Evolutionary conservation across 345 rosid species (phyloP), one percentile per base, ranked within the genome.

Genomic region (Moricandia moricandioides): DNA sequence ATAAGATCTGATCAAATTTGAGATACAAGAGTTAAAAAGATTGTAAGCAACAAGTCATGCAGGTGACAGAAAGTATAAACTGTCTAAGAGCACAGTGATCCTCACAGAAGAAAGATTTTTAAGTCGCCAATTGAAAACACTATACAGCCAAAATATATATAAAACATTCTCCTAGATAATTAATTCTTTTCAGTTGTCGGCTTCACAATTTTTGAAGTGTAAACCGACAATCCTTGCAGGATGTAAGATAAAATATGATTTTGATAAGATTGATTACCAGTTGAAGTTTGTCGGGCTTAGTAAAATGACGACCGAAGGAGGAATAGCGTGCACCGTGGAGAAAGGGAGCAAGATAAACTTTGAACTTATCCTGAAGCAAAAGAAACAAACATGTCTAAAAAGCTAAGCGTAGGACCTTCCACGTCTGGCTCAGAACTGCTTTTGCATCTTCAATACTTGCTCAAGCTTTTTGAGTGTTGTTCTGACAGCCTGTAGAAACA

Each of bases 231-330:
- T 24, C 49, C 47, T 56, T 70, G n/a, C 64, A 76, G 70, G 49
- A 62, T 70, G 58, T 54, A 59, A 16, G 33, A 24, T 71, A 18
- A 56, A 13, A 30, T 31, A 30, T 63, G 71, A 33, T 59, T 66
- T 24, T 43, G 7, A 43, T 30, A 81, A 61, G 33, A 61, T 8
- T 34, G 1, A 26, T 77, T 83, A 94, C 98, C 93, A 85, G 88
- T 74, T 86, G 78, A 79, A 94, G 97, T 81, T 88, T 91, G 67
- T 91, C 91, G 68, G 67, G 81, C 76, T 88, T 91, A 18, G 98
- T 91, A 80, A 94, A 94, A 84, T 94, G 98, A 77, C 98, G 97
- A 65, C 98, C 98, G 72, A 78, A 91, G 52, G 98, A 94, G 17
- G 96, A 82, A 74, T 94, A 94, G 52, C 96, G 92, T 85, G 76